A percentile compares a stretch with the other conserved stretches of the same genome.
Conservation (phyloP, 192 early-diverging fungal genomes). For the Umbelopsis vinacea region DNA sequence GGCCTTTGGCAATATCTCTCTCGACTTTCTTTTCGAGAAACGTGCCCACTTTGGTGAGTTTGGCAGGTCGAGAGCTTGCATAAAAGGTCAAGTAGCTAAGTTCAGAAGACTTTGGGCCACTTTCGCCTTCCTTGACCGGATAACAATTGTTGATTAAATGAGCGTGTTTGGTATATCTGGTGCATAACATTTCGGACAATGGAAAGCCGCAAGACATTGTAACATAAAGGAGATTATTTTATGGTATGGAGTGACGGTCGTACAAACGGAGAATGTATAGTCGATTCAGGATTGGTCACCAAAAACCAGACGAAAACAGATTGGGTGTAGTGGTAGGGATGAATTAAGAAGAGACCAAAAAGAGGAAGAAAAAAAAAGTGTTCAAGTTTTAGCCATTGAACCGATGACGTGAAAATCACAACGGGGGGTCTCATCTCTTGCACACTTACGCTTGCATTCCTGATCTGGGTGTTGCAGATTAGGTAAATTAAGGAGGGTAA, state of each 20-base stretch:
- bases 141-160: conserved; percentile 79
- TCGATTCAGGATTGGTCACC: conserved; percentile 20
- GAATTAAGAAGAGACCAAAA: conserved; percentile 2
- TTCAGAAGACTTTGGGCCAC: conserved; percentile 74
- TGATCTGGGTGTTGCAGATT: background rate
- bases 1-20: conserved; percentile 65
- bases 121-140: conserved; percentile 64
- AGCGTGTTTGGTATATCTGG: conserved; percentile 76
- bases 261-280: conserved; percentile 18
- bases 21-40: conserved; percentile 76
- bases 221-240: conserved; percentile 10
- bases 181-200: conserved; percentile 24
- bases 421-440: too few species aligned
- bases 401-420: conserved; percentile 5
- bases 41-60: conserved; percentile 87
- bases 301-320: conserved; percentile 16
- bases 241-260: conserved; percentile 1
- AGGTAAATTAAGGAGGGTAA: background rate
- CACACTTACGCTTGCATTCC: conserved; percentile 18
- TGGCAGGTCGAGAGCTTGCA: conserved; percentile 83
- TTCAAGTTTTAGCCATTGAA: conserved; percentile 9
- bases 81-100: conserved; percentile 91
- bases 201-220: conserved; percentile 9
- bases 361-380: background rate
- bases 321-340: background rate